Base-by-base conservation (phyloP, 331 rosid species). In the Quercus tomentella region DNA sequence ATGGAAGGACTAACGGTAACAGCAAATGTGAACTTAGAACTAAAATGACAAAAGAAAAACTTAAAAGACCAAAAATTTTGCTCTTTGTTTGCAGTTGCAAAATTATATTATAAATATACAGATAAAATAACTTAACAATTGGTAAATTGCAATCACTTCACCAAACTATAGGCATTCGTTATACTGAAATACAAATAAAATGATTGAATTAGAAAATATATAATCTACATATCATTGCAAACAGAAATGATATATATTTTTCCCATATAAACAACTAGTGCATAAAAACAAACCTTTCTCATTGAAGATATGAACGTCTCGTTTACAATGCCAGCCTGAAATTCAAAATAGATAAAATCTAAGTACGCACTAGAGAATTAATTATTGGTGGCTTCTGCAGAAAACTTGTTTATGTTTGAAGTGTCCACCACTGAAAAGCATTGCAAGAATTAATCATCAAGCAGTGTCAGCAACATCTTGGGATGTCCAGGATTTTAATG, bases 221-320 rank as follows among this genome's bases (percentile, higher is more conserved):
- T 25, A 17, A 33, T 52, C 52, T 56, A 52, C 16, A 22, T 45
- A 22, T 45, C 56, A 56, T 5, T n/a, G 72, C 56, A 70, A 71
- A 23, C 1, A 30, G 22, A 55, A 12, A 37, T 23, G 2, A 62
- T 7, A 26, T 6, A 33, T 33, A 33, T 33, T 1, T 43, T n/a
- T 69, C 35, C 6, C 30, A 66, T 10, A 30, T 25, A 56, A 22
- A 76, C 20, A 52, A 62, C 21, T 37, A 35, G 76, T 26, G 76
- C 74, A 74, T 56, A 12, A 60, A 77, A 81, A 73, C 97, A 70
- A 80, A 94, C 98, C 98, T 92, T 89, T 89, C 84, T 94, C 98
- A 94, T 91, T 0, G 92, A 89, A 61, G 94, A 87, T 87, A 94
- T 76, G 79, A 94, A 94, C 18, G 89, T 73, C 81, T 74, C 69